phyloP scores from a whole-genome alignment of 768 basidiomycete genomes.

The Suillus decipiens region DNA sequence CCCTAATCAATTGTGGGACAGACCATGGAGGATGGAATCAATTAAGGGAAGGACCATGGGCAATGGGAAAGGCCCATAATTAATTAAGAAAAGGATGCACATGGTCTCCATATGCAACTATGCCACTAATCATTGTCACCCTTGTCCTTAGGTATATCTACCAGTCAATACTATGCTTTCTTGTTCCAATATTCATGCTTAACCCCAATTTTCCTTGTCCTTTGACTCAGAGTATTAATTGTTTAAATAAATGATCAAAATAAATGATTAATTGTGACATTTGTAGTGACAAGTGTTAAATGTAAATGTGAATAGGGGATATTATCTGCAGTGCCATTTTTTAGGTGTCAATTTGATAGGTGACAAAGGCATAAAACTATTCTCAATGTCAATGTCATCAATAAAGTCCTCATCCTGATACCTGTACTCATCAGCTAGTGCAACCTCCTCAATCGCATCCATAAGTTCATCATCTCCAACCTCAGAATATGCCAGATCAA shows the following conservation, averaged over 20 bases:
- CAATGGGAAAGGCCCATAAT: neutral
- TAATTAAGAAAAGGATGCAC: neutral
- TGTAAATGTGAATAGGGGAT: slow-evolving; percentile 2
- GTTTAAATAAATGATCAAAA: no score
- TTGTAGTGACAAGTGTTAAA: neutral
- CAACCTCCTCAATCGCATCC: slow-evolving; percentile 8
- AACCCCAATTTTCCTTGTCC: no score
- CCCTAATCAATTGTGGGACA: neutral
- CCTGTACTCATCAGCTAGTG: slow-evolving; percentile 11
- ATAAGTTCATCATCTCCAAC: slow-evolving; percentile 9
- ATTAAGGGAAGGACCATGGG: neutral
- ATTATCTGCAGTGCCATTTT: neutral
- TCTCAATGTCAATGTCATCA: slow-evolving; percentile 7
- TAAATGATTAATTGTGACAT: neutral
- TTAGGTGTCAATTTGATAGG: neutral
- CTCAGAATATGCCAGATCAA: neutral
- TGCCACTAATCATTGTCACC: no score
- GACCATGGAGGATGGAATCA: neutral
- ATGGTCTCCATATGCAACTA: neutral
- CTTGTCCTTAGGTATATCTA: no score
- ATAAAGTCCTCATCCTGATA: neutral
- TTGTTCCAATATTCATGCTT: no score
- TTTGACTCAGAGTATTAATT: no score
- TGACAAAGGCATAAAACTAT: slow-evolving; percentile 1
- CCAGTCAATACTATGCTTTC: no score